phyloP scores from a whole-genome alignment of 805 yeast species.

The Wickerhamomyces bovis region DNA sequence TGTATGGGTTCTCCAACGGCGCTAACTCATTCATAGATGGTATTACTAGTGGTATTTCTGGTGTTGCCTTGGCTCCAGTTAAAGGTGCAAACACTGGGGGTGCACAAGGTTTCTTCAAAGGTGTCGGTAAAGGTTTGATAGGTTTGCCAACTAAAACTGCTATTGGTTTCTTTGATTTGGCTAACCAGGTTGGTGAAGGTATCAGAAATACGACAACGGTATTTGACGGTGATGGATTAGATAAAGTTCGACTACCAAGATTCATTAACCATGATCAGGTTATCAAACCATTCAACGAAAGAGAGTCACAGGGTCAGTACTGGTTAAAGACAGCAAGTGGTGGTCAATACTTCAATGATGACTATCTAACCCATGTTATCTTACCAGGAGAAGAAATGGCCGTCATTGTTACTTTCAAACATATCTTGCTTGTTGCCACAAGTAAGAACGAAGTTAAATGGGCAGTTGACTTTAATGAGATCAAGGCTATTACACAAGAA shows the following conservation, averaged over 20 bases:
- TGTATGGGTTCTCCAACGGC: conserved; percentile 78
- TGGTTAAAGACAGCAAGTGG: conserved; percentile 85
- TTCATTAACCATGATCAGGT: conserved; percentile 64
- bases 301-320: conserved; percentile 91
- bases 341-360: conserved; percentile 66
- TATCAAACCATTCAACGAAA: conserved; percentile 64
- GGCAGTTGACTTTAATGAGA: conserved; percentile 58
- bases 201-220: conserved; percentile 89
- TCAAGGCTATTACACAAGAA: conserved; percentile 70
- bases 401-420: conserved; percentile 66
- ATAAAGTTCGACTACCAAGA: conserved; percentile 78
- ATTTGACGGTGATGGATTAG: conserved; percentile 71
- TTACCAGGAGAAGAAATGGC: conserved; percentile 76
- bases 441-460: conserved; percentile 59
- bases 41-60: conserved; percentile 79
- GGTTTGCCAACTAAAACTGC: conserved; percentile 97
- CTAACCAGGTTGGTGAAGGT: conserved; percentile 90
- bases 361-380: conserved; percentile 79
- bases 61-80: conserved; percentile 85
- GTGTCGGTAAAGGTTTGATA: conserved; percentile 89
- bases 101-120: conserved; percentile 86
- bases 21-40: conserved; percentile 88
- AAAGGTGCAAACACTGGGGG: conserved; percentile 90
- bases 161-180: conserved; percentile 88
- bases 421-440: conserved; percentile 63